These are phyloP conservation scores for Trametopsis cervina DNA, from an alignment of 768 basidiomycete species.

Conservation along the genomic window DNA sequence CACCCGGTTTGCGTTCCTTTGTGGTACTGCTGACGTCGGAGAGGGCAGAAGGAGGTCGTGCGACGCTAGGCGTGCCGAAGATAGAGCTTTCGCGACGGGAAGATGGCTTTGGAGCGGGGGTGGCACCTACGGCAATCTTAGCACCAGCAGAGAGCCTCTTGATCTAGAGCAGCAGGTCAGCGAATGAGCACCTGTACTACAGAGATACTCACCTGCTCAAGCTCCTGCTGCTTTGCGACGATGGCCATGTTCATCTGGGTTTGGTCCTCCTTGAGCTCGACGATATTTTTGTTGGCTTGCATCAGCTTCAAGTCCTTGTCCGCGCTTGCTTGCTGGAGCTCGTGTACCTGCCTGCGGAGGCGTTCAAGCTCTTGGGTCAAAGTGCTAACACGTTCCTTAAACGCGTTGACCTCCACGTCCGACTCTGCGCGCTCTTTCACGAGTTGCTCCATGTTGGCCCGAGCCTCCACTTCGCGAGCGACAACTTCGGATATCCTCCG, in stretches of 20 bases:
- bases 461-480: constrained; percentile 39
- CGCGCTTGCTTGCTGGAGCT: constrained; percentile 74
- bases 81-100: constrained; percentile 50
- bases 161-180: constrained; percentile 12
- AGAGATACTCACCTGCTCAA: constrained; percentile 64
- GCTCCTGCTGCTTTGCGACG: constrained; percentile 91
- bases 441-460: constrained; percentile 40
- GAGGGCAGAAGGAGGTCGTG: constrained; percentile 49
- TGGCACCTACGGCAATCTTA: constrained; percentile 48
- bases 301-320: constrained; percentile 77
- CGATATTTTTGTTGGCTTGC: constrained; percentile 60
- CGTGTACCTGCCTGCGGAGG: constrained; percentile 56
- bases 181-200: background rate
- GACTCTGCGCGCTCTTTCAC: constrained; percentile 48
- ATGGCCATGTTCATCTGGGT: constrained; percentile 85
- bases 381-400: constrained; percentile 41
- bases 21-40: constrained; percentile 40
- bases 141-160: constrained; percentile 53
- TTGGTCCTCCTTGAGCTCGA: constrained; percentile 69
- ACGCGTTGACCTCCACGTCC: constrained; percentile 42
- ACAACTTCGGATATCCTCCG: constrained; percentile 40
- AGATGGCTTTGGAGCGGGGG: constrained; percentile 30
- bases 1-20: constrained; percentile 33
- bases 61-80: constrained; percentile 45
- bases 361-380: constrained; percentile 41